Percentiles rank a stretch among this genome's conserved stretches.
phyloP scores from a whole-genome alignment of 2,329 filamentous ascomycete species.

The Colletotrichum cordylinicola region DNA sequence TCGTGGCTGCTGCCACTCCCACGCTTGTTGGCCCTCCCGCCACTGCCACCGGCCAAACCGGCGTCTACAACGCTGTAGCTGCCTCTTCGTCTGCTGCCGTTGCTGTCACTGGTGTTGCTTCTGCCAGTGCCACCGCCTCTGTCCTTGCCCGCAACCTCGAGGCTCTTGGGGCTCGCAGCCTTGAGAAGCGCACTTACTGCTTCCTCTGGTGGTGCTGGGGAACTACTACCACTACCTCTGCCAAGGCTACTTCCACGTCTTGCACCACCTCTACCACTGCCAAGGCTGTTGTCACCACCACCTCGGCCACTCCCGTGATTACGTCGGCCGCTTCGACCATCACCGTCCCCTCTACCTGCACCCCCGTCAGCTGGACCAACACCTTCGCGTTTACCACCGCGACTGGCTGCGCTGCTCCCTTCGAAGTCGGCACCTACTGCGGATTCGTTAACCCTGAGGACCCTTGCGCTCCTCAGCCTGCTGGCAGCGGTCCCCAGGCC shows the following conservation, averaged over 20 bases:
- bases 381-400: conserved; percentile 6
- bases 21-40: not conserved
- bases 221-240: not conserved
- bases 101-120: conserved; percentile 1
- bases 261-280: not conserved
- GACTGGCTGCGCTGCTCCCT: not conserved
- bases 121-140: conserved; percentile 3
- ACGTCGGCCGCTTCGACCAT: not conserved
- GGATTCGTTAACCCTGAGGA: conserved; percentile 18
- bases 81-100: not conserved
- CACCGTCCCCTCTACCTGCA: not conserved
- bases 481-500: not conserved
- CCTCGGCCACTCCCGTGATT: not conserved
- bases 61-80: not conserved
- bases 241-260: not conserved
- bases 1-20: not conserved
- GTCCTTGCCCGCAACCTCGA: not conserved
- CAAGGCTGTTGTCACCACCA: not conserved
- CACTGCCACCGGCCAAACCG: not conserved
- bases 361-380: conserved; percentile 12
- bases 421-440: conserved; percentile 12
- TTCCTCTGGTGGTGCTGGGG: not conserved
- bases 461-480: conserved; percentile 9
- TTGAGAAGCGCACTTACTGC: not conserved
- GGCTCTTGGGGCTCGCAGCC: not conserved